Base-by-base conservation (phyloP, 2,329 filamentous ascomycete species). In the Celoporthe dispersa region DNA sequence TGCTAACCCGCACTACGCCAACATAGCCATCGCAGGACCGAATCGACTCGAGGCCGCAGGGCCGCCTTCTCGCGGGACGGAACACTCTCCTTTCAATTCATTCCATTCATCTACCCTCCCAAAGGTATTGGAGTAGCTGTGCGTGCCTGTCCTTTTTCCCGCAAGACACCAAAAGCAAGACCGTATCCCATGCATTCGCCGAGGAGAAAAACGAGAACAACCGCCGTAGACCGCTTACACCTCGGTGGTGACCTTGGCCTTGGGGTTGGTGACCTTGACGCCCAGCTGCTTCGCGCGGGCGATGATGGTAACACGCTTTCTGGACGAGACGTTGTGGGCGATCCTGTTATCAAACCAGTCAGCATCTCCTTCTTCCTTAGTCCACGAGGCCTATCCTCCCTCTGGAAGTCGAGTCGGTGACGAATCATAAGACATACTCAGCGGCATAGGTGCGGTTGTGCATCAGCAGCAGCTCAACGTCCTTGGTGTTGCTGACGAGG, bases 181-280 rank as follows among this genome's bases (percentile, higher is more conserved):
- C 72, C 73, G 64, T 61, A 72, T 72, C 73, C 73, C 70, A 73
- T 72, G 71, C 68, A 72, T 65, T 69, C 72, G 70, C 73, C 72
- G 67, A 72, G 68, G 65, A 70, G 35, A 67, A 72, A 71, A 72
- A 67, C 62, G 69, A 71, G 57, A 68, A 68, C 66, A 63, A 66
- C 63, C 66, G 51, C 64, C 59, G 59, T 66, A 35, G 31, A 71
- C 73, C 71, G 62, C 81, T 89, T 90, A 92, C 80, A 91, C 87
- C 91, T 99, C 96, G 79, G 94, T 97, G 80, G 95, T 97, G 84
- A 99, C 92, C 90, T 95, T 97, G 82, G 94, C 96, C 93, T 98
- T 97, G 86, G 93, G 85, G 90, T 99, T 99, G 83, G 96, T 99
- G 84, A 99, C 95, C 93, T 99, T 99, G 84, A 99, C 96, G 82